Evolutionary conservation across 1,139 yeast genomes (phyloP).

Genomic region (Ogataea hybrid): DNA sequence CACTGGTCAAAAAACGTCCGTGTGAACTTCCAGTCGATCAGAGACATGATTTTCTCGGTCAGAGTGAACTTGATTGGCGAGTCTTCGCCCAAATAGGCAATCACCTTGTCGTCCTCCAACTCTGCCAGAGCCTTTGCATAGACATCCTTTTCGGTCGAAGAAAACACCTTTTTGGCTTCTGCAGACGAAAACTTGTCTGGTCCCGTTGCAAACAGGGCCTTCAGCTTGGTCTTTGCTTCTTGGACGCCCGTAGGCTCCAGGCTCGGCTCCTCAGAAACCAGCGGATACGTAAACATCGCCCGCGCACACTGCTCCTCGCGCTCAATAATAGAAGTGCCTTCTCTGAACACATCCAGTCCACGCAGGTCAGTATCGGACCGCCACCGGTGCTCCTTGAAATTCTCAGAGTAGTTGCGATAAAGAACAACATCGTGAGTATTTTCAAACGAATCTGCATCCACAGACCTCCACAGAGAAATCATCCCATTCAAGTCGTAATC

Average conservation of each 20-base stretch:
- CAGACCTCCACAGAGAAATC: slow-evolving; percentile 56
- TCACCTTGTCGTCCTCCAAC: slow-evolving; percentile 53
- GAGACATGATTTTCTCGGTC: slow-evolving; percentile 52
- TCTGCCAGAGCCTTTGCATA: slow-evolving; percentile 51
- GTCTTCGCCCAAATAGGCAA: slow-evolving; percentile 48
- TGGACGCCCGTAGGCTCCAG: slow-evolving; percentile 30
- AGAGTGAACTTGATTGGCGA: slow-evolving; percentile 50
- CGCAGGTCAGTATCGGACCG: slow-evolving; percentile 27
- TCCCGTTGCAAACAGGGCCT: slow-evolving; percentile 63
- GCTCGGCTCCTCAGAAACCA: slow-evolving; percentile 16
- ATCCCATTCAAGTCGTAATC: slow-evolving; percentile 47
- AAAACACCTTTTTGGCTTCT: slow-evolving; percentile 43
- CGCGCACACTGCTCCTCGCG: slow-evolving; percentile 46
- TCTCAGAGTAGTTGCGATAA: slow-evolving; percentile 34
- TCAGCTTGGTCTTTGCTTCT: slow-evolving; percentile 40
- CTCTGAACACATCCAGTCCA: slow-evolving; percentile 40
- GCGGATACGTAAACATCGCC: slow-evolving; percentile 38
- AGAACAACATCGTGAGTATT: slow-evolving; percentile 23
- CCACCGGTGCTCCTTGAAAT: slow-evolving; percentile 28
- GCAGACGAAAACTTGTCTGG: slow-evolving; percentile 45
- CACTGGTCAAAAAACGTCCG: slow-evolving; percentile 46
- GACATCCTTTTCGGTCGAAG: slow-evolving; percentile 40
- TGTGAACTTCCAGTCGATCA: slow-evolving; percentile 42
- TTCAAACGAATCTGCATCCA: slow-evolving; percentile 37
- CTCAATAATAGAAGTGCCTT: slow-evolving; percentile 50